A percentile compares a stretch with the other conserved stretches of the same genome.
These are phyloP conservation scores for Aureobasidium sp. DNA, from an alignment of 2,329 filamentous ascomycete genomes.

Conservation along the genomic window DNA sequence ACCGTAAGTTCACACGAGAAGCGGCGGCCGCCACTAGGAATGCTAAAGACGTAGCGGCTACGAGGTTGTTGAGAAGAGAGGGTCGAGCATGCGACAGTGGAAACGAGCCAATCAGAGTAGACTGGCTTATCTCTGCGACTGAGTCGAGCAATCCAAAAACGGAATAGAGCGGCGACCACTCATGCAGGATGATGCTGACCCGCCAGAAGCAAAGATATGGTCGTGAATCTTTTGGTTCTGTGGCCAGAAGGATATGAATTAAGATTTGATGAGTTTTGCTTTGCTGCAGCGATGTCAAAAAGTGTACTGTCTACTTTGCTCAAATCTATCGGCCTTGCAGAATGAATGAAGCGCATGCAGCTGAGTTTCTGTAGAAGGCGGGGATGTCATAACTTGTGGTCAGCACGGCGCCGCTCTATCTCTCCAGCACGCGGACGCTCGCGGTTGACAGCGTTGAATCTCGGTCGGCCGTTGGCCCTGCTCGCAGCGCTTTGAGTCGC, in stretches of 20 bases:
- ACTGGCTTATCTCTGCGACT: conserved; percentile 16
- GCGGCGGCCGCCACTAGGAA: conserved; percentile 12
- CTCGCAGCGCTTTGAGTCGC: conserved; percentile 8
- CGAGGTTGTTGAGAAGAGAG: background rate
- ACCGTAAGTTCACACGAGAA: conserved; percentile 9
- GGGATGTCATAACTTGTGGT: conserved; percentile 1
- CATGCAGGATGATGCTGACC: conserved; percentile 16
- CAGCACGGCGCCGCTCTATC: conserved; percentile 7
- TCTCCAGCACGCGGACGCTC: background rate
- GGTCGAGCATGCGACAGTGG: conserved; percentile 8
- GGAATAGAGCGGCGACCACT: background rate
- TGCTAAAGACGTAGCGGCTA: conserved; percentile 1
- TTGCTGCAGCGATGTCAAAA: background rate
- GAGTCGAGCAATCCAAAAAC: conserved; percentile 12
- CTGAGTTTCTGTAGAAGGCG: background rate
- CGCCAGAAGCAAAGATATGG: conserved; percentile 6
- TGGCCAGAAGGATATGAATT: background rate
- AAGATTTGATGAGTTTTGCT: conserved; percentile 14
- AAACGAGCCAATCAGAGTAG: conserved; percentile 14
- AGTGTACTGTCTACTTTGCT: background rate
- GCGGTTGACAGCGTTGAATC: conserved; percentile 13
- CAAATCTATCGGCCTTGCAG: background rate
- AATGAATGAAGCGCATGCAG: background rate
- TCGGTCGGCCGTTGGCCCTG: conserved; percentile 10
- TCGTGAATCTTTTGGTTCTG: background rate